Conservation (phyloP, 2,329 filamentous ascomycete genomes). For the Aspergillus luchuensis region DNA sequence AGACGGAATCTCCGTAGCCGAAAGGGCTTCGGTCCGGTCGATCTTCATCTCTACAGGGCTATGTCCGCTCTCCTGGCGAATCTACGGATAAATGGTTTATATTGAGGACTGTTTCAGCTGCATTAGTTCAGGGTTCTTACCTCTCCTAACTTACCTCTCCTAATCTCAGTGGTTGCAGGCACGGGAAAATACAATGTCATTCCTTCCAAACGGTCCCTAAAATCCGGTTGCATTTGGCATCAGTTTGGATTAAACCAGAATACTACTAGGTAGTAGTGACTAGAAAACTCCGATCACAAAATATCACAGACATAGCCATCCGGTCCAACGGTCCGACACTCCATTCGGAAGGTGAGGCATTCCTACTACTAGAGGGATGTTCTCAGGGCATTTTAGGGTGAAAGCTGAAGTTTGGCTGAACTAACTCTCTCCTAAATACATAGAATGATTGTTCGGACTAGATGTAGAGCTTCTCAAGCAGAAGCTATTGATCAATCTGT, state of each 20-base stretch:
- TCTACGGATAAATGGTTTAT: not conserved
- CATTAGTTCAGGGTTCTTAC: not conserved
- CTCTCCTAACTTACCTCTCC: too few relatives aligned
- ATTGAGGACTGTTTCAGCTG: not conserved
- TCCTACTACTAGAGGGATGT: not conserved
- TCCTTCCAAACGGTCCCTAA: too few relatives aligned
- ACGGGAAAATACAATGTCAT: too few relatives aligned
- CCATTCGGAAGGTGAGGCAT: not conserved
- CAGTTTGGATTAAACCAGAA: not conserved
- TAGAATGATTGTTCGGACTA: not conserved
- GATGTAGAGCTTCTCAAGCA: not conserved
- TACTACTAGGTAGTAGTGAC: not conserved
- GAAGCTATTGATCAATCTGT: not conserved
- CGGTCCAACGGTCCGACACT: conserved; percentile 16
- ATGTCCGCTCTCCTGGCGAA: not conserved
- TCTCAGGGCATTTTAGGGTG: not conserved
- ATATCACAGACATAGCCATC: not conserved
- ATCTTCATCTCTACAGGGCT: conserved; percentile 16
- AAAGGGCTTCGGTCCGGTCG: conserved; percentile 15
- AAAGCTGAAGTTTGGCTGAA: not conserved
- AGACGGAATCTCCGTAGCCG: conserved; percentile 19
- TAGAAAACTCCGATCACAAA: not conserved
- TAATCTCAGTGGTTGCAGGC: not conserved
- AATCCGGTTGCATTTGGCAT: too few relatives aligned
- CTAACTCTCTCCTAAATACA: not conserved